phyloP scores from a whole-genome alignment of 2,329 filamentous ascomycete genomes.

The Monosporascus cannonballus region DNA sequence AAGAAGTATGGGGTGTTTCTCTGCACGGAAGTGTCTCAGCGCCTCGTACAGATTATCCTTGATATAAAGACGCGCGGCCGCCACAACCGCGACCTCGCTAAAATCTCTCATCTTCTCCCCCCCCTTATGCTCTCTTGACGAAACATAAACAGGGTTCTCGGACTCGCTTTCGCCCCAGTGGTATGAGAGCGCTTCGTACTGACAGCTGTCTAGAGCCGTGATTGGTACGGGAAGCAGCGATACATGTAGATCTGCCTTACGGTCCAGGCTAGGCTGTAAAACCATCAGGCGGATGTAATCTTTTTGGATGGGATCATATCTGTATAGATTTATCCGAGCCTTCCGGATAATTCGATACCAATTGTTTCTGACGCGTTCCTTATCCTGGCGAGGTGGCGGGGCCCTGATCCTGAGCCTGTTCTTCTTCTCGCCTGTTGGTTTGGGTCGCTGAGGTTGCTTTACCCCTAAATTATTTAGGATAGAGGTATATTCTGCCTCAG shows the following conservation, averaged over 20 bases:
- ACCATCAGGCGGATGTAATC: constrained; percentile 1
- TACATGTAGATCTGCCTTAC: not conserved
- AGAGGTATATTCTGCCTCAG: too few species aligned
- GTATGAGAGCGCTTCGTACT: constrained; percentile 1
- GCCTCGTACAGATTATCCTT: not conserved
- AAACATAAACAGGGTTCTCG: constrained; percentile 1
- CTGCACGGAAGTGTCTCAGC: not conserved
- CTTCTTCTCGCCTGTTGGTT: too few species aligned
- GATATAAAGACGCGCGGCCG: not conserved
- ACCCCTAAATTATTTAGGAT: too few species aligned
- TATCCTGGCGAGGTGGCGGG: not conserved
- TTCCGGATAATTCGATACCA: too few species aligned
- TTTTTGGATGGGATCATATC: not conserved
- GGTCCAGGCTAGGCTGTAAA: not conserved
- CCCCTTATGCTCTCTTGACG: not conserved
- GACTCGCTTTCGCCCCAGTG: constrained; percentile 1
- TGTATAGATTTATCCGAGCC: not conserved
- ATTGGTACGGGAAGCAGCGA: not conserved
- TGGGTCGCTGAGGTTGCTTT: too few species aligned
- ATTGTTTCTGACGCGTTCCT: not conserved
- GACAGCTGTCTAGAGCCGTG: not conserved
- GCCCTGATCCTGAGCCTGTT: not conserved
- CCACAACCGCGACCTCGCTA: not conserved
- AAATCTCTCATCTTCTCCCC: not conserved
- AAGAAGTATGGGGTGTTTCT: not conserved